Conservation (phyloP, 768 basidiomycete species). For the Chalciporus sphaerocephalus region DNA sequence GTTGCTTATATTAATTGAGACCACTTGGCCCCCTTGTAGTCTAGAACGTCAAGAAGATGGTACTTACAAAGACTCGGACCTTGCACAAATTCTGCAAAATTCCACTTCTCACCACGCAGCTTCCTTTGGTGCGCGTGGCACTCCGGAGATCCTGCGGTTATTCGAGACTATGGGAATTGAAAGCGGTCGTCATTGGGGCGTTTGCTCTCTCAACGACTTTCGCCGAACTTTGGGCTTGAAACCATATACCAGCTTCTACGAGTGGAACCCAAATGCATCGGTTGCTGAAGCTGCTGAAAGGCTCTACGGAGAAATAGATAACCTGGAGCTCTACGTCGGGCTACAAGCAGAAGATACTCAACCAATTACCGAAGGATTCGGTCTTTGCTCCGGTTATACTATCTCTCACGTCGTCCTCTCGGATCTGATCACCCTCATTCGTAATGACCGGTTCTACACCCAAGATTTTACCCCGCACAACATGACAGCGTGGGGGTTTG, state of each 20-base stretch:
- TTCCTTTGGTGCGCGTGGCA: constrained; percentile 72
- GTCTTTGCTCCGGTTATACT: constrained; percentile 83
- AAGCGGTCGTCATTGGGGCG: constrained; percentile 71
- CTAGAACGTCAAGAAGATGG: constrained; percentile 55
- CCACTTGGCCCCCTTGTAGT: constrained; percentile 32
- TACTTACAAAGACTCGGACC: constrained; percentile 62
- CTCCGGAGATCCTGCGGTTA: constrained; percentile 65
- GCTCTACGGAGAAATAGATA: constrained; percentile 71
- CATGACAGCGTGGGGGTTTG: constrained; percentile 79
- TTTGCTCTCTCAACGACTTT: constrained; percentile 85
- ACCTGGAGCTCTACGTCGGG: constrained; percentile 78
- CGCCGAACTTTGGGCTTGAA: constrained; percentile 76
- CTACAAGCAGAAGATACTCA: constrained; percentile 77
- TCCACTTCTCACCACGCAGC: constrained; percentile 70
- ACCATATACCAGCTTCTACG: constrained; percentile 62
- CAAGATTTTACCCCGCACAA: constrained; percentile 78
- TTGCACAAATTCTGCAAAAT: constrained; percentile 62
- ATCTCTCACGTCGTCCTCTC: constrained; percentile 80
- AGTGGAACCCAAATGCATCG: constrained; percentile 75
- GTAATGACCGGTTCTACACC: constrained; percentile 80
- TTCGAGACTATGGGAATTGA: constrained; percentile 86
- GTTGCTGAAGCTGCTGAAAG: constrained; percentile 74
- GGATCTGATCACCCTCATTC: constrained; percentile 82
- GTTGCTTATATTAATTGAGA: neutral
- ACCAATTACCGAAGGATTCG: constrained; percentile 70